Base-by-base conservation (phyloP, 83 land plant species). In the Diphasiastrum complanatum region DNA sequence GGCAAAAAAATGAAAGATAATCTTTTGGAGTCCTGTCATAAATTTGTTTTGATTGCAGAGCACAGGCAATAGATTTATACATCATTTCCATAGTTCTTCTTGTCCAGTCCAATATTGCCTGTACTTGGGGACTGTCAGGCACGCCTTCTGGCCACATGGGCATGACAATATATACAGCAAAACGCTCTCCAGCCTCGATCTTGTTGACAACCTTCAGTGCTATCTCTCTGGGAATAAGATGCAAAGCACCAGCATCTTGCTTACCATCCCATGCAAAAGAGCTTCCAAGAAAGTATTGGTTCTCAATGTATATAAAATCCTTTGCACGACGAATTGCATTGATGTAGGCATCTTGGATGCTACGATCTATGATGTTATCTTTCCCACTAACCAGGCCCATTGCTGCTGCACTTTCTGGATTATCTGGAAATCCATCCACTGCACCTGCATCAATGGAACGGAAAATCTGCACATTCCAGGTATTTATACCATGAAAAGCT, bases 81-180 rank as follows among this genome's bases (percentile, higher is more conserved):
- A 89, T 85, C 91, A 85, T 89, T 60, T 85, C 82, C 85, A 89
- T 80, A 26, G 96, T 89, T 55, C 74, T 76, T 37, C 75, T 60
- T 47, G 78, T 69, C 85, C 87, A 89, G 47, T 77, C 67, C 27
- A 89, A 50, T 12, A 89, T 89, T 1, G 91, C 87, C 60, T 83
- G 96, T 23, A 89, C 87, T 0, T 84, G 54, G 0, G 37, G 73
- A 25, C 75, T 68, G 27, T 85, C 85, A 0, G 91, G 96, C 1
- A 71, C 25, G 0, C 91, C 96, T 62, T 89, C 91, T 2, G 96
- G 96, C 91, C 91, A 89, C 96, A 89, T 85, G 18, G 96, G 96
- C 1, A 79, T 52, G 41, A 85, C 96, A 10, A 89, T 47, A 45
- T 88, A 88, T 19, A 81, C 95, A 0, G 63, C 19, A 34, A 88